Base-by-base conservation (phyloP, 1,284 basidiomycete genomes). In the Fomitopsis schrenkii region DNA sequence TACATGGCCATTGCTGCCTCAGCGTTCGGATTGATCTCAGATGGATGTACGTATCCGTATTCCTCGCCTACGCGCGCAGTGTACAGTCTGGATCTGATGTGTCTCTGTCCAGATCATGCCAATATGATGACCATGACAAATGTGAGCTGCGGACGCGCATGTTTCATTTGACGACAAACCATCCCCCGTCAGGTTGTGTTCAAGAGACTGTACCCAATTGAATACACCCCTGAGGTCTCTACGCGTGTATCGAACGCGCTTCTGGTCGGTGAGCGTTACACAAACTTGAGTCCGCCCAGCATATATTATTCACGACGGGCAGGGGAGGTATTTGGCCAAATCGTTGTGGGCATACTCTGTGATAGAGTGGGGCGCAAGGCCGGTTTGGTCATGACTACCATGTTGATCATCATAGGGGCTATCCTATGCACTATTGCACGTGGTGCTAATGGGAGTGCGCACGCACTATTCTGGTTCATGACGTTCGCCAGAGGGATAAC, bases 381-480 rank as follows among this genome's bases (percentile, higher is more conserved):
- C 28, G 89, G 88, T 10, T 81, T 92, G 56, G 83, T 92, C 22
- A 71, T 80, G 35, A 91, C 91, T 2, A 93, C 91, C 0, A 66
- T 84, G 36, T 70, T 90, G 38, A 91, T 93, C 63, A 84, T 90
- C 55, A 61, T 91, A 35, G 91, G 91, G 33, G 86, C 87, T 17
- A 88, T 82, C 35, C 79, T 93, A 42, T 83, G 82, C 8, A 91
- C 91, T 1, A 90, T 86, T 2, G 86, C 91, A 12, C 82, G 86
- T 66, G 90, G 87, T 2, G 80, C 82, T 1, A 73, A 83, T 48
- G 85, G 84, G 53, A 87, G 80, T 63, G 75, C 77, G 57, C 67
- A 77, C 68, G 88, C 86, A 30, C 76, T 93, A 46, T 90, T 92
- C 70, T 93, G 91, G 91, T 90, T 88, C 74, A 76, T 92, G 66